phyloP scores from a whole-genome alignment of 2,329 filamentous ascomycete species.

The Penicillium sp. region DNA sequence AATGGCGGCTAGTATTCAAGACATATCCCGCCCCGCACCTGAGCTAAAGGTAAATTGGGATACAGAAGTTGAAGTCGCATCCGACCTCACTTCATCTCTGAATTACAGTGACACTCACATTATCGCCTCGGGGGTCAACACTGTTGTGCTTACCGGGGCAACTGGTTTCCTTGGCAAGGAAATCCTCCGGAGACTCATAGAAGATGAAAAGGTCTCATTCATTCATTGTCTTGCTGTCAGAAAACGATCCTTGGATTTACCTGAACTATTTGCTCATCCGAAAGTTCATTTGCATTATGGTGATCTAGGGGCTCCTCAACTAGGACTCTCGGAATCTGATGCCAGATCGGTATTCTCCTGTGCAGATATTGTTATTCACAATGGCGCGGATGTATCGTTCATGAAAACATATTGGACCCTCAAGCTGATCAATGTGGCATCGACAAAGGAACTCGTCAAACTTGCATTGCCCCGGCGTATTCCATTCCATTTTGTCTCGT shows the following conservation, averaged over 20 bases:
- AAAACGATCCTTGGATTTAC: background rate
- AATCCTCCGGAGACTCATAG: conserved; percentile 12
- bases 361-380: conserved; percentile 27
- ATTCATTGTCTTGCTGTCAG: conserved; percentile 21
- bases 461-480: conserved; percentile 22
- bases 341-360: conserved; percentile 14
- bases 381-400: conserved; percentile 29
- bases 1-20: conserved; percentile 14
- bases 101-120: background rate
- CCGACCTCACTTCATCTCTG: background rate
- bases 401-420: conserved; percentile 32
- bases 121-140: background rate
- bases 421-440: conserved; percentile 26
- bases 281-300: conserved; percentile 17
- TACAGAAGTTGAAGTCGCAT: conserved; percentile 9
- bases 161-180: conserved; percentile 24
- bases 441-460: conserved; percentile 26
- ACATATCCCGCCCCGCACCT: background rate
- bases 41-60: conserved; percentile 13
- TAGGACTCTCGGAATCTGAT: conserved; percentile 17
- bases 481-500: conserved; percentile 35
- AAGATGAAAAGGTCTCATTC: conserved; percentile 7
- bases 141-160: conserved; percentile 18
- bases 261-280: conserved; percentile 11
- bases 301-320: conserved; percentile 11